Evolutionary conservation across 768 basidiomycete species (phyloP), one percentile per base, ranked within the genome.

Genomic region (Boletus vinaceobasis): DNA sequence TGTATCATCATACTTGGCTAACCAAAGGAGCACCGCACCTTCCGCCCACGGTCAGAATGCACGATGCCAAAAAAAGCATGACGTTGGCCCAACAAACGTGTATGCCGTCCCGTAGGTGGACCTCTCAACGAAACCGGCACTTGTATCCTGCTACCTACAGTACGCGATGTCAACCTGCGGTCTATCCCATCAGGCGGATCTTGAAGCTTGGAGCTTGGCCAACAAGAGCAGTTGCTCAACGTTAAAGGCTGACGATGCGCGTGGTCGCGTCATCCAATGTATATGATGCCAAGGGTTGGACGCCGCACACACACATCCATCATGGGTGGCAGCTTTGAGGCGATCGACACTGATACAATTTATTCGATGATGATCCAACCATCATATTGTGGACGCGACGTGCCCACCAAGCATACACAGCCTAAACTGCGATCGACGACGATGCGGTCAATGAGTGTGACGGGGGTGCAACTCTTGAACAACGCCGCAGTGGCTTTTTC

Each of bases 151-250:
- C 38, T 40, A 53, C 54, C 33, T 39, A 29, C 33, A 44, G 35
- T 40, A 48, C 52, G 52, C n/a, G 32, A 19, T 26, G 38, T 5
- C 43, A 15, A 13, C 57, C 38, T 54, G 45, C 32, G 46, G 21
- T 5, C 44, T 40, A 38, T 47, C 17, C 48, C 54, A 54, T 64
- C 60, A 37, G 15, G 52, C 50, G 56, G 62, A 67, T 54, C 60
- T 63, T 27, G 48, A 53, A 54, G 55, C n/a, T 39, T 39, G 38
- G 19, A 11, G 37, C 23, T 23, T 23, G 8, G 7, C n/a, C 32
- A 27, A 39, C 49, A 32, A 6, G 13, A 26, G 39, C 10, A 19
- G 15, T 47, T 23, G 36, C 38, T 47, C 62, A 27, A 55, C 33
- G 37, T 35, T 29, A 32, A 21, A 43, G 15, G 26, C 19, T 31